phyloP scores from a whole-genome alignment of 169 alveolate genomes.

The Miamiensis avidus region DNA sequence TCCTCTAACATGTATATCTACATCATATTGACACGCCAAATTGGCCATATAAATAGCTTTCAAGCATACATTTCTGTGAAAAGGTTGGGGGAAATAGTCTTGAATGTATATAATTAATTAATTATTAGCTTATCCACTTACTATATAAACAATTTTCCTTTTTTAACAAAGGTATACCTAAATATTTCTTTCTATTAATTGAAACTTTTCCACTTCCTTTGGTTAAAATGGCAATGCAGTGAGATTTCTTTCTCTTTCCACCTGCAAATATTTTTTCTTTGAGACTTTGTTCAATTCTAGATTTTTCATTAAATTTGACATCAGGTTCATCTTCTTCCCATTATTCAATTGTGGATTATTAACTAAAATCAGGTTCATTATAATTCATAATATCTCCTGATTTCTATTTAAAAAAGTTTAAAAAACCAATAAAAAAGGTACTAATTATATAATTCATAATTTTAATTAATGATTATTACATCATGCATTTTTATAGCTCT shows the following conservation, averaged over 20 bases:
- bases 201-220: conserved; percentile 27
- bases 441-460: no score
- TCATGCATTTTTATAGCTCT: background rate
- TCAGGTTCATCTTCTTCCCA: conserved; percentile 9
- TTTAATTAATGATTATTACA: conserved; percentile 16
- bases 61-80: conserved; percentile 12
- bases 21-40: conserved; percentile 8
- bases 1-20: conserved; percentile 27
- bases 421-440: no score
- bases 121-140: no score
- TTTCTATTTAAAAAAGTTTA: conserved; percentile 6
- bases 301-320: background rate
- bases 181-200: conserved; percentile 1
- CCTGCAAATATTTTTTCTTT: background rate
- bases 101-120: background rate
- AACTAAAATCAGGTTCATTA: conserved; percentile 2
- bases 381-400: background rate
- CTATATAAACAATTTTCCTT: no score
- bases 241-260: conserved; percentile 27
- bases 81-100: conserved; percentile 13
- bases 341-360: background rate
- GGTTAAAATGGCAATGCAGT: conserved; percentile 1
- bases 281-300: background rate
- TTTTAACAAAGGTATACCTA: background rate
- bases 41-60: conserved; percentile 5